Percentiles rank a stretch among this genome's conserved stretches.
These are phyloP conservation scores for Candida oleophila DNA, from an alignment of 805 yeast genomes.

Conservation along the genomic window DNA sequence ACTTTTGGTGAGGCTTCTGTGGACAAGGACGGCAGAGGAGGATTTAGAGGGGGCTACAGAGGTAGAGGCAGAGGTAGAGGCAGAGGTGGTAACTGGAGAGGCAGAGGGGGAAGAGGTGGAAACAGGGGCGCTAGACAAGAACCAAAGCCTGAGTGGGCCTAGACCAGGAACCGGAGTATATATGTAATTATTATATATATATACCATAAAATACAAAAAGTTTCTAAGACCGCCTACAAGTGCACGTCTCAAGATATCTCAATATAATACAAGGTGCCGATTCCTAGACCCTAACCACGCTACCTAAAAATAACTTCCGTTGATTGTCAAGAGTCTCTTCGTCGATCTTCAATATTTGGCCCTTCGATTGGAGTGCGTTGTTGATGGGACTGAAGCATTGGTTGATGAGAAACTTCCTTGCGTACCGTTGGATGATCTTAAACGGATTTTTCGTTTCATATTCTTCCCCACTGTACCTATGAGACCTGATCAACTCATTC, in stretches of 20 bases:
- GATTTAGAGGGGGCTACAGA: slow-evolving; percentile 42
- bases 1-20: slow-evolving; percentile 77
- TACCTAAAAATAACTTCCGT: neutral
- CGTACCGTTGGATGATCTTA: slow-evolving; percentile 8
- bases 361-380: slow-evolving; percentile 9
- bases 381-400: slow-evolving; percentile 25
- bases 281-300: slow-evolving; percentile 2
- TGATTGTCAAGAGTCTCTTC: slow-evolving; percentile 1
- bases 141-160: slow-evolving; percentile 33
- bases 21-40: slow-evolving; percentile 40
- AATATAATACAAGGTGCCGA: too few relatives aligned
- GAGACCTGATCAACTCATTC: slow-evolving; percentile 24
- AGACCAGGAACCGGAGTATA: slow-evolving; percentile 1
- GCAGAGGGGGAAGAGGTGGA: slow-evolving; percentile 14
- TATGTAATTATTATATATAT: neutral
- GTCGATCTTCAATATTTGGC: slow-evolving; percentile 14
- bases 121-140: slow-evolving; percentile 18
- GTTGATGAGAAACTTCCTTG: slow-evolving; percentile 21
- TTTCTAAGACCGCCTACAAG: too few relatives aligned
- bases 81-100: slow-evolving; percentile 30
- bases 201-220: neutral
- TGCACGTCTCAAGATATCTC: too few relatives aligned
- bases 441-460: slow-evolving; percentile 17
- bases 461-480: slow-evolving; percentile 14
- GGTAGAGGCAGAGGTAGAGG: slow-evolving; percentile 48